Evolutionary conservation across 768 basidiomycete genomes (phyloP).

Genomic region (Daedaleopsis nitida): DNA sequence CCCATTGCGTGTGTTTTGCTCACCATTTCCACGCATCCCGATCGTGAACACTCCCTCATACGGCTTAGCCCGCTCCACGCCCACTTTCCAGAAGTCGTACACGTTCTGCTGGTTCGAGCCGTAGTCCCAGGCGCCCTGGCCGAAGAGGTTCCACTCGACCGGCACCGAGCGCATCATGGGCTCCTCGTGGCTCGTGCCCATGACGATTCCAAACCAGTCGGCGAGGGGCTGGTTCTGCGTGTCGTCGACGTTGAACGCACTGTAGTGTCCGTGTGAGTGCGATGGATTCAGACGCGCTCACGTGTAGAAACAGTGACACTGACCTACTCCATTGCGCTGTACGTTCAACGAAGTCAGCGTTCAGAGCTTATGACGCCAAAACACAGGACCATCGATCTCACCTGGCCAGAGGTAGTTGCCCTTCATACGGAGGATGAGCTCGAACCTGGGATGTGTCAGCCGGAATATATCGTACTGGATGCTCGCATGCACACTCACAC

Average conservation of each 20-base stretch:
- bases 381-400: slow-evolving; percentile 7
- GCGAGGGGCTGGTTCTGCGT: slow-evolving; percentile 62
- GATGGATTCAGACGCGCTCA: background rate
- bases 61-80: slow-evolving; percentile 56
- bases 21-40: slow-evolving; percentile 64
- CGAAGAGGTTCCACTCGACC: slow-evolving; percentile 61
- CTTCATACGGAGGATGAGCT: slow-evolving; percentile 65
- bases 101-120: slow-evolving; percentile 54
- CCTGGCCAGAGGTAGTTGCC: slow-evolving; percentile 74
- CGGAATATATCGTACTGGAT: background rate
- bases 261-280: slow-evolving; percentile 9
- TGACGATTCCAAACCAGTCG: slow-evolving; percentile 66
- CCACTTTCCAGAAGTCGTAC: slow-evolving; percentile 62
- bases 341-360: background rate
- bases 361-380: background rate
- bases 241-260: slow-evolving; percentile 60
- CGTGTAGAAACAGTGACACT: slow-evolving; percentile 10
- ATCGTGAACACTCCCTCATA: slow-evolving; percentile 68
- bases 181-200: slow-evolving; percentile 77
- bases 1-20: background rate
- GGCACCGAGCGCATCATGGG: slow-evolving; percentile 76
- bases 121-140: slow-evolving; percentile 65
- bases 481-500: slow-evolving; percentile 44
- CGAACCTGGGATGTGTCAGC: slow-evolving; percentile 46
- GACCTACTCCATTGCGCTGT: slow-evolving; percentile 39